These are phyloP conservation scores for Oidiodendron maius DNA, from an alignment of 495 filamentous ascomycete genomes.

Conservation along the genomic window DNA sequence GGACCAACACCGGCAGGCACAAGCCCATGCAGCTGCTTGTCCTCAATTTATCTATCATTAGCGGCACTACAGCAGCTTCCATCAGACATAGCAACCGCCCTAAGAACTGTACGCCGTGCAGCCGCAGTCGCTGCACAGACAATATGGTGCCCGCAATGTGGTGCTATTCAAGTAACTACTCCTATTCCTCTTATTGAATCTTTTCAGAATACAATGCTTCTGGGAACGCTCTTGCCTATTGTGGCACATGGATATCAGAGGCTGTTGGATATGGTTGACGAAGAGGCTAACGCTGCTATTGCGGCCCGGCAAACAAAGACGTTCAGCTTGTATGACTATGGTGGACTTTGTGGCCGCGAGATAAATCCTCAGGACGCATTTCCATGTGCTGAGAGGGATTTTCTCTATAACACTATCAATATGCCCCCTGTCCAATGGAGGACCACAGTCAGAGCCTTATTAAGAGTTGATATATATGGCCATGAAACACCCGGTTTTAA, in stretches of 20 bases:
- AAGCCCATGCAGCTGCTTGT: conserved; percentile 15
- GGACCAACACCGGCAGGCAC: conserved; percentile 3
- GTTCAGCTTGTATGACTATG: conserved; percentile 38
- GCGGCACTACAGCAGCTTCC: conserved; percentile 40
- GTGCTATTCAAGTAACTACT: conserved; percentile 30
- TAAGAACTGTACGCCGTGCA: conserved; percentile 52
- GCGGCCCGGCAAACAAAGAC: conserved; percentile 29
- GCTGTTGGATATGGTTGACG: conserved; percentile 41
- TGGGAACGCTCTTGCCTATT: conserved; percentile 57
- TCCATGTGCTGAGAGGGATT: conserved; percentile 11
- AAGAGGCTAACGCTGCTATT: conserved; percentile 30
- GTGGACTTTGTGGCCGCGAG: conserved; percentile 30
- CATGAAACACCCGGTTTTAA: conserved; percentile 28
- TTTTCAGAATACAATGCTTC: conserved; percentile 62
- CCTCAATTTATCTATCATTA: conserved; percentile 36
- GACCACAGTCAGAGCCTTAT: conserved; percentile 39
- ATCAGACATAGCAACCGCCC: conserved; percentile 31
- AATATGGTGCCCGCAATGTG: conserved; percentile 55
- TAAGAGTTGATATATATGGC: conserved; percentile 45
- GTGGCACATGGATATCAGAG: conserved; percentile 51
- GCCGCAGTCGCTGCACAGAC: conserved; percentile 48
- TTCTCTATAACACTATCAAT: conserved; percentile 15
- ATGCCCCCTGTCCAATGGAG: conserved; percentile 46
- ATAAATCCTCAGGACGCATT: conserved; percentile 2
- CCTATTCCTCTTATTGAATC: conserved; percentile 27